Conservation (phyloP, 805 yeast genomes). For the Candida awuae region DNA sequence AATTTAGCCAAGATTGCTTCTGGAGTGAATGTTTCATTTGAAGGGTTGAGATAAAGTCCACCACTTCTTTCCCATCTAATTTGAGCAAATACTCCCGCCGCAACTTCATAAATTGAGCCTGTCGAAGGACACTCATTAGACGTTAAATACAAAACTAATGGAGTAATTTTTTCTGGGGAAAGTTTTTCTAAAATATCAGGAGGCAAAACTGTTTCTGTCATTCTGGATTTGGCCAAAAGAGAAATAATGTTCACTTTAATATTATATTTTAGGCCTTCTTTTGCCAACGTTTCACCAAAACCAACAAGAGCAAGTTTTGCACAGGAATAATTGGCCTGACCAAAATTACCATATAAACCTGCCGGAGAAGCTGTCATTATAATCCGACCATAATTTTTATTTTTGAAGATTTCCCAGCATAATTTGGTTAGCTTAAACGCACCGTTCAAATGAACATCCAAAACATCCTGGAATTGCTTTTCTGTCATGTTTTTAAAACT, state of each 20-base stretch:
- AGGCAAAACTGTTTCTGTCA: conserved; percentile 89
- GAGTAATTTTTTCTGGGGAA: conserved; percentile 86
- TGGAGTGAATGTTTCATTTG: conserved; percentile 66
- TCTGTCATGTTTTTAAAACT: conserved; percentile 81
- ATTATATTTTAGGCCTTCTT: conserved; percentile 83
- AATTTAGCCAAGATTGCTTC: conserved; percentile 70
- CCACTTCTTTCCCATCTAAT: conserved; percentile 92
- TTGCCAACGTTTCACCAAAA: conserved; percentile 87
- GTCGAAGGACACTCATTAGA: conserved; percentile 57
- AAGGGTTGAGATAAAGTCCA: conserved; percentile 75
- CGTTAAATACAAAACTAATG: conserved; percentile 73
- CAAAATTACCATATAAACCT: conserved; percentile 93
- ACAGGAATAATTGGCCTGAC: conserved; percentile 92
- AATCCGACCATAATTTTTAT: conserved; percentile 83
- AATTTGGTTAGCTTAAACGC: conserved; percentile 78
- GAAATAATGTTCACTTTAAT: conserved; percentile 83
- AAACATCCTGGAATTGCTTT: conserved; percentile 67
- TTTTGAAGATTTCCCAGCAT: conserved; percentile 84
- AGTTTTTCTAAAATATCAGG: conserved; percentile 73
- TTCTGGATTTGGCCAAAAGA: conserved; percentile 90
- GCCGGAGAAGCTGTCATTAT: conserved; percentile 96
- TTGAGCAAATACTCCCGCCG: conserved; percentile 89
- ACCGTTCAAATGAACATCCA: conserved; percentile 86
- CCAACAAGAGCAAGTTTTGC: conserved; percentile 90
- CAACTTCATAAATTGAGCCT: conserved; percentile 82